Conservation (phyloP, 805 yeast species). For the Wickerhamomyces alni region DNA sequence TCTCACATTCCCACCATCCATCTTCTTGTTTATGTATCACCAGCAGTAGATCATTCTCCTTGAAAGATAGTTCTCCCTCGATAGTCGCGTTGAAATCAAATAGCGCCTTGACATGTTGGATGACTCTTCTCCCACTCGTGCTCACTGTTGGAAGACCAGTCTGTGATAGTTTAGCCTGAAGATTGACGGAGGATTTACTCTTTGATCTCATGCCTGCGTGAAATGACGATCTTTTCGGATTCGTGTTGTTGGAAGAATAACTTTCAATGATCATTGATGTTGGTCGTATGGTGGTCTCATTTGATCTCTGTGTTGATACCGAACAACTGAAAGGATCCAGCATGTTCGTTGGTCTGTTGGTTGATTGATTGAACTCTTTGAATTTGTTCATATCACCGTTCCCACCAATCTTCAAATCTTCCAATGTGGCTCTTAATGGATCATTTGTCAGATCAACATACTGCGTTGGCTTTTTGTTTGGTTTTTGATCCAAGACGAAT, state of each 20-base stretch:
- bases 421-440: constrained; percentile 50
- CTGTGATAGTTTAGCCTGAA: constrained; percentile 19
- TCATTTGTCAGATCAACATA: constrained; percentile 25
- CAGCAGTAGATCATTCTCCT: constrained; percentile 49
- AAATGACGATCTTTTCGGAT: constrained; percentile 20
- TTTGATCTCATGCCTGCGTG: constrained; percentile 20
- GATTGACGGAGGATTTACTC: constrained; percentile 19
- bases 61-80: constrained; percentile 54
- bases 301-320: constrained; percentile 14
- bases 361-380: constrained; percentile 18
- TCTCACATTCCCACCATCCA: constrained; percentile 74
- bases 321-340: constrained; percentile 13
- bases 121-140: constrained; percentile 47
- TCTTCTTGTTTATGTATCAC: constrained; percentile 56
- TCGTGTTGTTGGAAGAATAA: constrained; percentile 7
- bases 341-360: constrained; percentile 11
- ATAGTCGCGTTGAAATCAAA: constrained; percentile 55
- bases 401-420: constrained; percentile 35
- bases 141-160: constrained; percentile 40
- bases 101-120: constrained; percentile 47
- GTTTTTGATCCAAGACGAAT: constrained; percentile 14
- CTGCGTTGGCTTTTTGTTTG: constrained; percentile 2
- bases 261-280: constrained; percentile 19
- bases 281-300: constrained; percentile 21
- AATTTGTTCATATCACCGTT: constrained; percentile 36